Conservation (phyloP, 2,329 filamentous ascomycete species). For the Monosporascus sp. region DNA sequence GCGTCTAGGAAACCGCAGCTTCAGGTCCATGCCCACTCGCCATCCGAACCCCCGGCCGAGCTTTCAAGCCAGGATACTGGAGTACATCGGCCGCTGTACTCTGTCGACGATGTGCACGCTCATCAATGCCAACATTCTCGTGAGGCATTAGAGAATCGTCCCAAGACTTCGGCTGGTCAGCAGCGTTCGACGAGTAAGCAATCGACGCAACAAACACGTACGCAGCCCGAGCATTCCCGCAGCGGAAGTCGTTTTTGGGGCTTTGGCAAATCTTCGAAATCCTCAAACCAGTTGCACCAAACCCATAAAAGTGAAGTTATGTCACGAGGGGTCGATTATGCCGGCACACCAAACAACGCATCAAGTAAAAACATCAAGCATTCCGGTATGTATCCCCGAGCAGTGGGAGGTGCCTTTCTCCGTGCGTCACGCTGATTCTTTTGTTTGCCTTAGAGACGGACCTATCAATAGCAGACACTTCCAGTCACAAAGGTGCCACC, state of each 20-base stretch:
- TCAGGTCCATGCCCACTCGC: slow-evolving; percentile 1
- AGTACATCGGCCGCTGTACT: slow-evolving; percentile 12
- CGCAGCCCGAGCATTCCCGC: slow-evolving; percentile 20
- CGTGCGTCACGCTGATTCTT: slow-evolving; percentile 1
- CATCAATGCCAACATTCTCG: slow-evolving; percentile 14
- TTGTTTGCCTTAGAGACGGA: slow-evolving; percentile 18
- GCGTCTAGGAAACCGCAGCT: slow-evolving; percentile 19
- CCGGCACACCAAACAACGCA: slow-evolving; percentile 22
- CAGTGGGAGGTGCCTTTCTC: not conserved
- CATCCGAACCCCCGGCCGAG: not conserved
- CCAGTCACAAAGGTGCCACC: slow-evolving; percentile 34
- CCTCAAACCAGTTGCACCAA: slow-evolving; percentile 19
- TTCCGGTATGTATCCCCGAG: slow-evolving; percentile 20
- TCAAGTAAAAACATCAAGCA: slow-evolving; percentile 25
- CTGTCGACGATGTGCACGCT: slow-evolving; percentile 20
- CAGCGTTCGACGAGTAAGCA: slow-evolving; percentile 14
- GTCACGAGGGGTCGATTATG: slow-evolving; percentile 23
- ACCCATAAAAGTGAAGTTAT: slow-evolving; percentile 20
- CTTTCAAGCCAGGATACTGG: slow-evolving; percentile 7
- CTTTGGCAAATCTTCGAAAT: slow-evolving; percentile 23
- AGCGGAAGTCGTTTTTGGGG: slow-evolving; percentile 28
- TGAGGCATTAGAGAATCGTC: slow-evolving; percentile 12
- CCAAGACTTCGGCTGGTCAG: slow-evolving; percentile 13
- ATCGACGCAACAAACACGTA: slow-evolving; percentile 6
- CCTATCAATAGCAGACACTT: slow-evolving; percentile 27